Evolutionary conservation across 1,284 basidiomycete species (phyloP), one percentile per base, ranked within the genome.

Genomic region (Grifola frondosa): DNA sequence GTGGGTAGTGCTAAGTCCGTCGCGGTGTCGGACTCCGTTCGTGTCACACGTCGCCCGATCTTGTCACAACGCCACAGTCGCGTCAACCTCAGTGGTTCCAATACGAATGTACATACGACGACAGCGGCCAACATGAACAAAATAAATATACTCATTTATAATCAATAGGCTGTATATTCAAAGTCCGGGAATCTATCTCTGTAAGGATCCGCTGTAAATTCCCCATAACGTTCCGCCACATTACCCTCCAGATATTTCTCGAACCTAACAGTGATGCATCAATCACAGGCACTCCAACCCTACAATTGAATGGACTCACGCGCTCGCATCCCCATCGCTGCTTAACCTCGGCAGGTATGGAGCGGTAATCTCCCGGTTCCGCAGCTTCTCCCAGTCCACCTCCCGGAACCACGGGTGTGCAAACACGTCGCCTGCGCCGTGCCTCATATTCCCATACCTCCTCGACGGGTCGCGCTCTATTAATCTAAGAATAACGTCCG

Each of bases 361-460:
- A n/a, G 96, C 94, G 3, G 89, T 91, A 44, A 99, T 97, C 61
- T 97, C 92, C 49, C 92, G 74, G 38, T 79, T 76, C 58, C 80
- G 81, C 42, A 99, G 70, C 64, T 86, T 83, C 46, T 82, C 81
- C 96, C 96, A 99, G 56, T 96, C 91, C 16, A 99, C 96, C 66
- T 99, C 97, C 34, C 81, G 77, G 61, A 97, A 98, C 96, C 96
- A 98, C n/a, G 83, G 77, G 63, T 98, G 96, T 8, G 84, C 84
- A 59, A 98, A 97, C 48, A 99, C 94, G 64, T 98, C 96, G 22
- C 86, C 86, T 12, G 91, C 90, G n/a, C 95, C 96, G 50, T 91
- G 80, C 34, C 81, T 78, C 73, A 98, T 64, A 69, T 99, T 99
- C 6, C 97, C 96, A 62, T 87, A 97, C n/a, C 96, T 86, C 63